Evolutionary conservation across 345 rosid genomes (phyloP).

Genomic region (Aegle marmelos): DNA sequence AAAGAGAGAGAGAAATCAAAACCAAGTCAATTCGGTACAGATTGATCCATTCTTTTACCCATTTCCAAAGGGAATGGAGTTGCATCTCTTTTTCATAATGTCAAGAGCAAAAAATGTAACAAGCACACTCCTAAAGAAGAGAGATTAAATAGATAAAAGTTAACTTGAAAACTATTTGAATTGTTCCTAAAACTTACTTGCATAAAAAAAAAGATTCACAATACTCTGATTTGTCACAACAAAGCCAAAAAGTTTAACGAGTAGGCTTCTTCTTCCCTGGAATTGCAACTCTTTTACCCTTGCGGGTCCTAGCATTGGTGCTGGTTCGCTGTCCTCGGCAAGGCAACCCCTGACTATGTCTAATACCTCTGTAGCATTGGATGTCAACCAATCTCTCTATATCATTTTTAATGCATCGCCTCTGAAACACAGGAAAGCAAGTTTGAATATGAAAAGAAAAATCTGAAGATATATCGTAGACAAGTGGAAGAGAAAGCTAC

Average conservation of each 20-base stretch:
- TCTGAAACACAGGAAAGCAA: conserved; percentile 35
- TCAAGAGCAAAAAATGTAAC: not conserved
- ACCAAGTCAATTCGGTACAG: no score
- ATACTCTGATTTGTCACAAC: not conserved
- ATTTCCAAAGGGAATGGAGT: no score
- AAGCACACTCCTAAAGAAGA: no score
- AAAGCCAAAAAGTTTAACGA: conserved; percentile 11
- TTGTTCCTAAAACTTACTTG: not conserved
- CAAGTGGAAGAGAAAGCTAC: conserved; percentile 12
- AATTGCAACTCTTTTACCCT: conserved; percentile 64
- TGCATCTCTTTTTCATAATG: not conserved
- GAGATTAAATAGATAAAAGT: not conserved
- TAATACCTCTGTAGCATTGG: conserved; percentile 74
- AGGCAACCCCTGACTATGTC: conserved; percentile 71
- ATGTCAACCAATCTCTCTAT: conserved; percentile 75
- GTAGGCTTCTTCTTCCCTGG: conserved; percentile 69
- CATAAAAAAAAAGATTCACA: not conserved
- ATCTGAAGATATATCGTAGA: not conserved
- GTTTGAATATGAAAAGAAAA: not conserved
- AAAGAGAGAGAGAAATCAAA: no score
- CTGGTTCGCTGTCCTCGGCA: conserved; percentile 89
- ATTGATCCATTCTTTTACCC: no score
- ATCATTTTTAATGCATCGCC: conserved; percentile 63
- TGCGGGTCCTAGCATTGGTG: conserved; percentile 74
- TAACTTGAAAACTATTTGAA: not conserved